Base-by-base conservation (phyloP, 2,329 filamentous ascomycete genomes). In the Aspergillus sp. region DNA sequence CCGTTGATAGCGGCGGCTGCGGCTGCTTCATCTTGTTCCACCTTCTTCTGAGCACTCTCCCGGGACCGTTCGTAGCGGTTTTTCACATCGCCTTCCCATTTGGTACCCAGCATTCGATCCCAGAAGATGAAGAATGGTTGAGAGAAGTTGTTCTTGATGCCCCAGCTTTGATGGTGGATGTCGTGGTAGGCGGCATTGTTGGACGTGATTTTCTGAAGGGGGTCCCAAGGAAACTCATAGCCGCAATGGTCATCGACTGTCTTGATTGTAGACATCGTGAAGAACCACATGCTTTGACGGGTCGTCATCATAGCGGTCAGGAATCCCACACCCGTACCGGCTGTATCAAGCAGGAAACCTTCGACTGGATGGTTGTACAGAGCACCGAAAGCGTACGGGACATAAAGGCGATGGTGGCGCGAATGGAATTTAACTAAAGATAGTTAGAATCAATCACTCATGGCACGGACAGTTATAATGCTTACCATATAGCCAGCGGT, bases 141-240 rank as follows among this genome's bases (percentile, higher is more conserved):
- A 7, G 70, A 72, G 48, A 72, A 75, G 53, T 74, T 73, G 44
- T 71, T 75, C 62, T 97, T 98, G 78, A 98, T 95, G 49, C 93
- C 93, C 90, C 91, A 97, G 70, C 88, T 94, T 72, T 98, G 93
- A 72, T 98, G 93, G 71, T 98, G 93, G 50, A 98, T 91, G 64
- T 98, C 93, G 65, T 98, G 93, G 70, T 97, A 98, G 32, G 84
- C 85, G 22, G 93, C 91, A 59, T 97, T 96, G 76, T 98, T 97
- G 66, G 86, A 86, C 41, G 90, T 95, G 52, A 97, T 78, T 64
- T 86, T 84, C 76, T 96, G 90, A 46, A 97, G 76, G 2, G 91
- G 91, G 67, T 98, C 93, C 82, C 86, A 97, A 1, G 93, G 93
- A 52, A 98, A 84, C n/a, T 83, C 78, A 65, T 97, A 98, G 55